phyloP scores from a whole-genome alignment of 1,284 basidiomycete genomes.

The Trametes sp. region DNA sequence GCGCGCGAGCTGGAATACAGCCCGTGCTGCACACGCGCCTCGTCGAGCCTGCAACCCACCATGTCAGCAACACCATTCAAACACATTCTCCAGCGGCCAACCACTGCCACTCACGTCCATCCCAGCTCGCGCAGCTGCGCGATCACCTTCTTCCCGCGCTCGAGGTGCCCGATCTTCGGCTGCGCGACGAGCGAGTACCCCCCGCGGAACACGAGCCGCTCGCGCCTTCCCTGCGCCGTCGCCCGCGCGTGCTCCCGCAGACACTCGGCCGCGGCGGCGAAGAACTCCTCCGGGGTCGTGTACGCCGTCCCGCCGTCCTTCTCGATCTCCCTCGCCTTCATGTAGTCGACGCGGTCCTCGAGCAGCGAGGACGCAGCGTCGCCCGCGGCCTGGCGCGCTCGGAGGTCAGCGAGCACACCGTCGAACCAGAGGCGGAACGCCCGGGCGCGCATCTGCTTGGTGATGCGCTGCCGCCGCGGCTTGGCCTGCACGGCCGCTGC shows the following conservation, averaged over 20 bases:
- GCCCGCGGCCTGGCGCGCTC: background rate
- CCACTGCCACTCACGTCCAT: slow-evolving; percentile 11
- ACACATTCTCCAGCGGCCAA: too few relatives aligned
- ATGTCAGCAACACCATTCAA: background rate
- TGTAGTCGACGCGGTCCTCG: slow-evolving; percentile 12
- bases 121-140: slow-evolving; percentile 16
- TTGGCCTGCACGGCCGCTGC: background rate
- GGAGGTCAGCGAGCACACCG: slow-evolving; percentile 7
- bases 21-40: background rate
- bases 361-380: background rate
- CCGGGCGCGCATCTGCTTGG: slow-evolving; percentile 17
- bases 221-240: background rate
- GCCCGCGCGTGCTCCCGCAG: background rate
- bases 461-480: slow-evolving; percentile 1
- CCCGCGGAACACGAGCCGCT: slow-evolving; percentile 20
- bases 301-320: slow-evolving; percentile 20
- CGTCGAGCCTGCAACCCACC: slow-evolving; percentile 8
- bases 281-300: slow-evolving; percentile 20
- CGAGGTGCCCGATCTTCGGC: slow-evolving; percentile 10
- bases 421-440: slow-evolving; percentile 24
- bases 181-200: slow-evolving; percentile 28
- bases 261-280: slow-evolving; percentile 3
- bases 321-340: slow-evolving; percentile 1
- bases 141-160: slow-evolving; percentile 12
- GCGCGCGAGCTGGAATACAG: background rate